These are phyloP conservation scores for Macrophomina tecta DNA, from an alignment of 2,329 filamentous ascomycete species.

Conservation along the genomic window DNA sequence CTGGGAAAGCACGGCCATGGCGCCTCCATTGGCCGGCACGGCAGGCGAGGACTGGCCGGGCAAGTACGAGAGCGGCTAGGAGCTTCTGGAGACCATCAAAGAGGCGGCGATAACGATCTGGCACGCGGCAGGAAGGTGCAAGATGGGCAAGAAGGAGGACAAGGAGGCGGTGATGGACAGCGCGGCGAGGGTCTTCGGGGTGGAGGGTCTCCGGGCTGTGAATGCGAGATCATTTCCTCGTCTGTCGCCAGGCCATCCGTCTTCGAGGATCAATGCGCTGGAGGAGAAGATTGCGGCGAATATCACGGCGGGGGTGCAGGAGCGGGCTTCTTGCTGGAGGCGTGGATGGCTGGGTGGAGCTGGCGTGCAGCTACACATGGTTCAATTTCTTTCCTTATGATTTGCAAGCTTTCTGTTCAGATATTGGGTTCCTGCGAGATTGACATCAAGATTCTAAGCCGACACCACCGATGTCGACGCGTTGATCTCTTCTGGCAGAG, in stretches of 20 bases:
- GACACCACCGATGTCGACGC: too few species aligned
- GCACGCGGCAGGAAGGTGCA: slow-evolving; percentile 46
- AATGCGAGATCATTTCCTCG: slow-evolving; percentile 43
- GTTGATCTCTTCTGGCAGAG: too few species aligned
- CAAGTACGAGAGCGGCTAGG: slow-evolving; percentile 33
- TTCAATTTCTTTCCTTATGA: too few species aligned
- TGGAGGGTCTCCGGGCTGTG: slow-evolving; percentile 46
- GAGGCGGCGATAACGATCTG: slow-evolving; percentile 37
- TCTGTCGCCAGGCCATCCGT: slow-evolving; percentile 39
- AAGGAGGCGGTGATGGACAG: slow-evolving; percentile 45
- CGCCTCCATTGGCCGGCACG: slow-evolving; percentile 33
- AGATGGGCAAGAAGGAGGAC: slow-evolving; percentile 42
- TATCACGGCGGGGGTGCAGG: background rate
- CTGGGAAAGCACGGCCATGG: slow-evolving; percentile 34
- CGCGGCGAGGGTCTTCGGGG: slow-evolving; percentile 44
- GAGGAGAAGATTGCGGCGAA: slow-evolving; percentile 19
- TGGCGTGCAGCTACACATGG: too few species aligned
- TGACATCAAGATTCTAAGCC: too few species aligned
- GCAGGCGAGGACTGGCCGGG: slow-evolving; percentile 41
- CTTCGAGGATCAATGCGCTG: background rate
- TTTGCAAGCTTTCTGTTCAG: too few species aligned
- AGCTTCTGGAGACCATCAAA: slow-evolving; percentile 36
- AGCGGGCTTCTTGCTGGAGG: too few species aligned
- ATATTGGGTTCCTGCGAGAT: too few species aligned
- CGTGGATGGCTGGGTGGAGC: too few species aligned